A percentile compares a stretch with the other conserved stretches of the same genome.
These are phyloP conservation scores for Sarocladium oryzae DNA, from an alignment of 2,329 filamentous ascomycete genomes.

Conservation along the genomic window DNA sequence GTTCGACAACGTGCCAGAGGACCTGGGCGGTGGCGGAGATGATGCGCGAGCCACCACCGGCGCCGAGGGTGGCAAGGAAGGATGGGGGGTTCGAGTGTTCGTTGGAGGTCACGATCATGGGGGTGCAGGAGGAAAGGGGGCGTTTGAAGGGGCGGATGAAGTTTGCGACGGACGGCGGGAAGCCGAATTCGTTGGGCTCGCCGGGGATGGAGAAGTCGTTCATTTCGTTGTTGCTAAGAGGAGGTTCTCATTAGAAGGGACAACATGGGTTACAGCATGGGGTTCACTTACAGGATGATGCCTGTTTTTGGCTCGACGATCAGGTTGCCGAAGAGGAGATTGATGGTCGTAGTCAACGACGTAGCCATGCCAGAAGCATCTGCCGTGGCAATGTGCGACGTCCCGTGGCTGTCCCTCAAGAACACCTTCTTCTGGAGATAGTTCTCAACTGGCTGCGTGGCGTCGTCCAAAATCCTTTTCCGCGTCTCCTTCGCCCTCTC, in stretches of 20 bases:
- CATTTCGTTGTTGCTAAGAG: slow-evolving; percentile 52
- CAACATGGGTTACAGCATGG: background rate
- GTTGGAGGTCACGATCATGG: slow-evolving; percentile 60
- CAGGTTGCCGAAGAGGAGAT: slow-evolving; percentile 75
- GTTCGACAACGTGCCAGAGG: slow-evolving; percentile 66
- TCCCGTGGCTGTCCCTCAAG: slow-evolving; percentile 64
- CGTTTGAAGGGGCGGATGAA: slow-evolving; percentile 76
- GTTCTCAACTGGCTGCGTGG: slow-evolving; percentile 63
- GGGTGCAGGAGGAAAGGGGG: slow-evolving; percentile 75
- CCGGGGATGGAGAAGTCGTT: slow-evolving; percentile 84
- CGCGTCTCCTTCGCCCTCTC: slow-evolving; percentile 54
- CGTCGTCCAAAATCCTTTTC: slow-evolving; percentile 61
- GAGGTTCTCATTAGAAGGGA: slow-evolving; percentile 13
- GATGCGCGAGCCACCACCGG: slow-evolving; percentile 77
- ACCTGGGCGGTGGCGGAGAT: slow-evolving; percentile 73
- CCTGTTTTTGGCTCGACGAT: slow-evolving; percentile 77
- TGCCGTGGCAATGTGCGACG: slow-evolving; percentile 64
- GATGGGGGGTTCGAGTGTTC: slow-evolving; percentile 34
- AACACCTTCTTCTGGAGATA: slow-evolving; percentile 68
- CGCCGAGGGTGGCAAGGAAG: slow-evolving; percentile 64
- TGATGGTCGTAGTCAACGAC: slow-evolving; percentile 80
- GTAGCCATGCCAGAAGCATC: slow-evolving; percentile 71
- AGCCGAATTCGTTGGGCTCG: slow-evolving; percentile 74
- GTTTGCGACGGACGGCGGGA: slow-evolving; percentile 72
- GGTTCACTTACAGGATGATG: slow-evolving; percentile 56